phyloP scores from a whole-genome alignment of 1,139 yeast genomes.

The Debaryomycetaceae sp. region DNA sequence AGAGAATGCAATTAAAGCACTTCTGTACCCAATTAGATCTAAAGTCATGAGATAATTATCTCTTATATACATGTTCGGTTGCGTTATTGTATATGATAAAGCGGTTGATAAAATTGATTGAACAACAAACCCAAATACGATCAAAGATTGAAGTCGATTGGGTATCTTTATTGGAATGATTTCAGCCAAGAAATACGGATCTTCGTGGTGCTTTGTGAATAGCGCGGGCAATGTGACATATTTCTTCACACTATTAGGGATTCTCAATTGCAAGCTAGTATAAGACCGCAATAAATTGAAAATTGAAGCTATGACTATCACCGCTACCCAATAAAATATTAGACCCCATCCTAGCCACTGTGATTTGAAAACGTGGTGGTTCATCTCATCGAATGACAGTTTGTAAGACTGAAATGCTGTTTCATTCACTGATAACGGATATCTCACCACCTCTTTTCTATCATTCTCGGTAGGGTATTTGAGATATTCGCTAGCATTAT shows the following conservation, averaged over 20 bases:
- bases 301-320: constrained; percentile 21
- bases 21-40: constrained; percentile 5
- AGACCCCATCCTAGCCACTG: constrained; percentile 41
- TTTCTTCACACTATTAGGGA: background rate
- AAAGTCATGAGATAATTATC: constrained; percentile 1
- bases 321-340: constrained; percentile 32
- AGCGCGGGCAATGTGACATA: background rate
- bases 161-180: constrained; percentile 4
- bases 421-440: constrained; percentile 23
- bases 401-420: constrained; percentile 24
- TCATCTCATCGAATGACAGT: constrained; percentile 24
- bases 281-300: constrained; percentile 15
- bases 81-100: constrained; percentile 1
- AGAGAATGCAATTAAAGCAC: constrained; percentile 4
- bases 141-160: constrained; percentile 1
- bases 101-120: constrained; percentile 1
- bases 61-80: constrained; percentile 3
- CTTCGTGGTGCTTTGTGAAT: background rate
- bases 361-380: constrained; percentile 22
- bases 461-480: constrained; percentile 15
- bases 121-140: constrained; percentile 1
- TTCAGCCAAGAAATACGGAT: constrained; percentile 1
- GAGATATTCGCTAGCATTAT: constrained; percentile 26
- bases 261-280: background rate
- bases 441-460: constrained; percentile 9